Conservation (phyloP, 2,329 filamentous ascomycete genomes). For the Balansia obtecta region DNA sequence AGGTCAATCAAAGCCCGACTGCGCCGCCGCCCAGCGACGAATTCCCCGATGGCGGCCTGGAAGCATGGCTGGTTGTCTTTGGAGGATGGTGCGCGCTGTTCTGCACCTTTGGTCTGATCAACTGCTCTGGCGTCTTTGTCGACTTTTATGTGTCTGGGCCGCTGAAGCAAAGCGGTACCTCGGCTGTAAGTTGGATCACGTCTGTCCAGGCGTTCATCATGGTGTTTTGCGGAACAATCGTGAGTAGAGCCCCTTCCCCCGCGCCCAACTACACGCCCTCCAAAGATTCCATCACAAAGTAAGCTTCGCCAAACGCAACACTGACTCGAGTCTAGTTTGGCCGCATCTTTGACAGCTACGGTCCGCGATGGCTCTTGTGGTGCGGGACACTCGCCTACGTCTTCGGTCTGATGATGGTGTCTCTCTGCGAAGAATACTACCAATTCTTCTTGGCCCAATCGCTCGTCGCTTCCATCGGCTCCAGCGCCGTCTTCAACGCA, state of each 20-base stretch:
- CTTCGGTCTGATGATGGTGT: slow-evolving; percentile 53
- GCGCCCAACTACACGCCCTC: not conserved
- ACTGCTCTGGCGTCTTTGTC: slow-evolving; percentile 43
- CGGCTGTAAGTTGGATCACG: slow-evolving; percentile 47
- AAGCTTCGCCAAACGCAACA: not conserved
- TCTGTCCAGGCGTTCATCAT: slow-evolving; percentile 38
- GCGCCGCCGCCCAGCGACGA: slow-evolving; percentile 19
- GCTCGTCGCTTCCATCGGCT: slow-evolving; percentile 28
- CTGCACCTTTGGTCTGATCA: slow-evolving; percentile 32
- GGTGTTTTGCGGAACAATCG: slow-evolving; percentile 35
- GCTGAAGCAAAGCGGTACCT: slow-evolving; percentile 33
- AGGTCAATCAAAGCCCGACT: not conserved
- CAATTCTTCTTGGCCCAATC: slow-evolving; percentile 30
- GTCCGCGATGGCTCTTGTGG: slow-evolving; percentile 44
- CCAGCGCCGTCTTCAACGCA: slow-evolving; percentile 29
- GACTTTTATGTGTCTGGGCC: slow-evolving; percentile 41
- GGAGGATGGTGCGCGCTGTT: slow-evolving; percentile 32
- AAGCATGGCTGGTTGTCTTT: slow-evolving; percentile 45
- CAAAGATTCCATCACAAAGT: not conserved
- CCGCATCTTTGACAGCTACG: slow-evolving; percentile 51
- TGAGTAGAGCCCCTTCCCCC: slow-evolving; percentile 16
- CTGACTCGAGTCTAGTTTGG: slow-evolving; percentile 34
- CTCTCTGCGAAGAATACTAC: slow-evolving; percentile 30
- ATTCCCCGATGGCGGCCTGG: slow-evolving; percentile 45
- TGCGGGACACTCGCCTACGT: slow-evolving; percentile 43